Evolutionary conservation across 1,139 yeast genomes (phyloP).

Genomic region (Yamadazyma diospyri): DNA sequence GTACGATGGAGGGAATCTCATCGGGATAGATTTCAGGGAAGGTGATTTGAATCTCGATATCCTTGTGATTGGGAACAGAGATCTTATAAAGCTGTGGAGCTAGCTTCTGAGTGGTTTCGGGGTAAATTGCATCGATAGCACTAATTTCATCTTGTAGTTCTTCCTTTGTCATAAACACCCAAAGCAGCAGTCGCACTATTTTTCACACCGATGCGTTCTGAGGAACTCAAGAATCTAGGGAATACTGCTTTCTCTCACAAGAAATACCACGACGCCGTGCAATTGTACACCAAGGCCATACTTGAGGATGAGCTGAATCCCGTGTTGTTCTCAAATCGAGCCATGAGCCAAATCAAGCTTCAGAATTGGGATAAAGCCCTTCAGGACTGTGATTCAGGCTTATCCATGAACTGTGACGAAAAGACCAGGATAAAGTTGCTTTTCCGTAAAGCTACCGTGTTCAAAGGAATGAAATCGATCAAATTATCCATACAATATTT

Average conservation of each 20-base stretch:
- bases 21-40: slow-evolving; percentile 74
- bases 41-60: slow-evolving; percentile 55
- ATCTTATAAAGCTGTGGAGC: slow-evolving; percentile 47
- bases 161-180: slow-evolving; percentile 23
- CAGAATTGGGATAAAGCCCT: slow-evolving; percentile 55
- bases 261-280: slow-evolving; percentile 55
- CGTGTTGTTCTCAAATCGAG: slow-evolving; percentile 72
- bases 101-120: slow-evolving; percentile 41
- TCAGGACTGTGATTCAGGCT: slow-evolving; percentile 57
- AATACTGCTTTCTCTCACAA: slow-evolving; percentile 60
- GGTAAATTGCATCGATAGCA: slow-evolving; percentile 89
- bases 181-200: slow-evolving; percentile 8
- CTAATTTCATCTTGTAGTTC: slow-evolving; percentile 74
- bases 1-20: slow-evolving; percentile 53
- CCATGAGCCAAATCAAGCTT: slow-evolving; percentile 65
- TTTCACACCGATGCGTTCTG: slow-evolving; percentile 5
- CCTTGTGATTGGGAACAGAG: slow-evolving; percentile 61
- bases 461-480: slow-evolving; percentile 29
- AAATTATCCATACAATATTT: slow-evolving; percentile 34
- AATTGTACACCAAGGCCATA: slow-evolving; percentile 64
- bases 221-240: slow-evolving; percentile 49
- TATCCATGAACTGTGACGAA: slow-evolving; percentile 28
- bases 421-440: slow-evolving; percentile 47
- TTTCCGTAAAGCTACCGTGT: slow-evolving; percentile 56
- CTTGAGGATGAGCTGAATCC: slow-evolving; percentile 54